Evolutionary conservation across 176 grass and related monocot species (phyloP).

Genomic region (Carex kokanica): DNA sequence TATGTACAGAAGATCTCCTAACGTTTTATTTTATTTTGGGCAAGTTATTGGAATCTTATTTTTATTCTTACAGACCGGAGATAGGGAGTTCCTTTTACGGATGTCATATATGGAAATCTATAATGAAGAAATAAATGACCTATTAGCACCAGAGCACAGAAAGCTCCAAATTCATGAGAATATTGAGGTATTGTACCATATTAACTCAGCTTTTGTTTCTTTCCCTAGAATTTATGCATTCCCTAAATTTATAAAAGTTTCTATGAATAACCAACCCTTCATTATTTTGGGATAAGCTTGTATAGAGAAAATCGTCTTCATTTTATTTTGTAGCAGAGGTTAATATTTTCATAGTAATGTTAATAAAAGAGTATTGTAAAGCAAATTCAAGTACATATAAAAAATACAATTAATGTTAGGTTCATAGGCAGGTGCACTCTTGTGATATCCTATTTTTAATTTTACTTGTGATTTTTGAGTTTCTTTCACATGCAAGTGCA

Average conservation of each 20-base stretch:
- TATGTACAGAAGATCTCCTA: not conserved
- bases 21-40: not conserved
- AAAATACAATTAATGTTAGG: not conserved
- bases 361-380: not conserved
- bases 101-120: constrained; percentile 99
- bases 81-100: constrained; percentile 84
- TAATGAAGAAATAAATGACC: constrained; percentile 96
- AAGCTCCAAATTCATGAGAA: constrained; percentile 97
- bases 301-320: not conserved
- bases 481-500: not conserved
- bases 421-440: not conserved
- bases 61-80: constrained; percentile 50
- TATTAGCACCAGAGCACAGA: constrained; percentile 85
- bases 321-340: not conserved
- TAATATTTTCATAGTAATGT: not conserved
- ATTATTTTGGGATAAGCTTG: not conserved
- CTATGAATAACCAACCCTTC: not conserved
- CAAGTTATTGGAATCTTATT: constrained; percentile 10
- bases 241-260: not conserved
- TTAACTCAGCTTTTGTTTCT: not conserved
- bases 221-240: not conserved
- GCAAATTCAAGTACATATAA: not conserved
- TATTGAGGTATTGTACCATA: constrained; percentile 45
- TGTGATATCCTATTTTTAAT: constrained; percentile 18
- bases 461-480: constrained; percentile 11